Evolutionary conservation across 192 early-diverging fungal genomes (phyloP).

Genomic region (Backusella sp.): DNA sequence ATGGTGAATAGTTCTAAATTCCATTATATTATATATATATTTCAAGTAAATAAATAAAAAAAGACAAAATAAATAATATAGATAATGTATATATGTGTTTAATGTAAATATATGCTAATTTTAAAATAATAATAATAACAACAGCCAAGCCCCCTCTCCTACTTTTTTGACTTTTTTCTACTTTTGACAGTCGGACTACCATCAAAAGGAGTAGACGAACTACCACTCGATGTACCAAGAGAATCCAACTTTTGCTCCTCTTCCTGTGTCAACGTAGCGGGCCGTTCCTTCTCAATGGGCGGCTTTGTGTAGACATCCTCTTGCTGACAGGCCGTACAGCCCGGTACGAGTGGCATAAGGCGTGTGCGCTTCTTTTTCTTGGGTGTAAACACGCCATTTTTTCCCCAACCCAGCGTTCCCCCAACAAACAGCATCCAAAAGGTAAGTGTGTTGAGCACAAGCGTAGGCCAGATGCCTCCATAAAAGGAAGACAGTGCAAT

Average conservation of each 20-base stretch:
- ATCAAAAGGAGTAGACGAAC: constrained; percentile 1
- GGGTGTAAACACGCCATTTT: constrained; percentile 3
- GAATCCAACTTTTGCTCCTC: not conserved
- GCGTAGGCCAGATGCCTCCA: constrained; percentile 35
- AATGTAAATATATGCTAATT: not conserved
- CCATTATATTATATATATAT: not conserved
- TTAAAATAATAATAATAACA: not conserved
- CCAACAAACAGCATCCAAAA: constrained; percentile 32
- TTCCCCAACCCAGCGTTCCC: not conserved
- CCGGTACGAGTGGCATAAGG: not conserved
- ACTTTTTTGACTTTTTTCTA: constrained; percentile 5
- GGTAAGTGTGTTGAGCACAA: constrained; percentile 25
- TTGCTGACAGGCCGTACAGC: not conserved
- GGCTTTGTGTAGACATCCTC: not conserved
- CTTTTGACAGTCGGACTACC: not conserved
- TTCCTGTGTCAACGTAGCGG: constrained; percentile 6
- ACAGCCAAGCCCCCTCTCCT: not conserved
- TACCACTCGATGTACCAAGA: not conserved
- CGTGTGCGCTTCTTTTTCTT: not conserved
- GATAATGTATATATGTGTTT: not conserved
- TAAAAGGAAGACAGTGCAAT: constrained; percentile 30
- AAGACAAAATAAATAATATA: not conserved
- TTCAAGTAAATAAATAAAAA: not conserved
- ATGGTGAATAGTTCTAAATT: not conserved
- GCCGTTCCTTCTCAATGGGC: not conserved